Conservation (phyloP, 495 filamentous ascomycete species). For the Schizothecium vesticola region DNA sequence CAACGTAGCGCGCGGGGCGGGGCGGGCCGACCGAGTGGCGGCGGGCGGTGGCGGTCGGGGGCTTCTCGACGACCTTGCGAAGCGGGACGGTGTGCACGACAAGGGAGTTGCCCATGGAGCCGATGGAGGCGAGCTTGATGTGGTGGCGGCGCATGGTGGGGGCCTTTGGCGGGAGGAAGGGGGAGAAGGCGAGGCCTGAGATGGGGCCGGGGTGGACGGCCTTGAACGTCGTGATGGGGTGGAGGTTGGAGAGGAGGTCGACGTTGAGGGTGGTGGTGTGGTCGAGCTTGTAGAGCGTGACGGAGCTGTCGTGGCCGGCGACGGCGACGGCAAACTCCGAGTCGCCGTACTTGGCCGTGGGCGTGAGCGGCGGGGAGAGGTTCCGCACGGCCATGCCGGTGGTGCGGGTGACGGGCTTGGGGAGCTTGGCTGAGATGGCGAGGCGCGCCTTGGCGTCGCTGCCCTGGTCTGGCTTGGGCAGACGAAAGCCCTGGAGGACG, state of each 20-base stretch:
- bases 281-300: slow-evolving; percentile 71
- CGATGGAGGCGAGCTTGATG: slow-evolving; percentile 75
- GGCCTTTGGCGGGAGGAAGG: slow-evolving; percentile 53
- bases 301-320: slow-evolving; percentile 74
- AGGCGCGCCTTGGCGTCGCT: slow-evolving; percentile 37
- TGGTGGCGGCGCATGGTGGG: slow-evolving; percentile 46
- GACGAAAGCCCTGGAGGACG: slow-evolving; percentile 48
- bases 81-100: slow-evolving; percentile 82
- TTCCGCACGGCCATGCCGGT: slow-evolving; percentile 70
- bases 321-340: slow-evolving; percentile 77
- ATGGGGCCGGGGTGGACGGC: slow-evolving; percentile 79
- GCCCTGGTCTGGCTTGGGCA: slow-evolving; percentile 32
- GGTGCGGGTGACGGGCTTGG: slow-evolving; percentile 42
- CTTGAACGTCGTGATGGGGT: slow-evolving; percentile 57
- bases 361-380: slow-evolving; percentile 48
- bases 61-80: slow-evolving; percentile 37
- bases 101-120: slow-evolving; percentile 74
- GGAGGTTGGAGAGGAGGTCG: slow-evolving; percentile 53
- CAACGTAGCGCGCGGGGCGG: slow-evolving; percentile 56
- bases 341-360: slow-evolving; percentile 43
- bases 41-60: slow-evolving; percentile 39
- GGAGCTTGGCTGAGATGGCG: slow-evolving; percentile 37
- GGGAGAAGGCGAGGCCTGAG: slow-evolving; percentile 77
- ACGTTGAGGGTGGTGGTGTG: slow-evolving; percentile 38
- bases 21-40: slow-evolving; percentile 37